These are phyloP conservation scores for Geoglossum cookeanum DNA, from an alignment of 2,329 filamentous ascomycete genomes.

Conservation along the genomic window DNA sequence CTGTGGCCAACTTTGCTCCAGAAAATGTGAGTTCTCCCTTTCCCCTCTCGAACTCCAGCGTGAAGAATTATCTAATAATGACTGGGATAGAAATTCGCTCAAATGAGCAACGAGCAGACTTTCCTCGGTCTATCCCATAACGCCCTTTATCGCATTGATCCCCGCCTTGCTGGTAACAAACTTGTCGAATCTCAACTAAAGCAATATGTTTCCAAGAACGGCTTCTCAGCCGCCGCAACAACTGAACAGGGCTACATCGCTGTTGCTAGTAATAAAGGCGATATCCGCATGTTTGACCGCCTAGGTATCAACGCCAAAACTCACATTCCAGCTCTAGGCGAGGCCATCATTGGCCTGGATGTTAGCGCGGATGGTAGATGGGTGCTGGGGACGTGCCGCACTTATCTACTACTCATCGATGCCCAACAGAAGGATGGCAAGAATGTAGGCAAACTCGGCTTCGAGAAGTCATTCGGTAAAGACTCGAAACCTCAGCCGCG, in stretches of 20 bases:
- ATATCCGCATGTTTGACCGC: conserved; percentile 89
- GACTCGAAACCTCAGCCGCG: conserved; percentile 86
- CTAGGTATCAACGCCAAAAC: conserved; percentile 96
- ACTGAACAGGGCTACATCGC: conserved; percentile 95
- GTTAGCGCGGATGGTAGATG: conserved; percentile 90
- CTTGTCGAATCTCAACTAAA: conserved; percentile 85
- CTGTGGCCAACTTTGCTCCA: conserved; percentile 76
- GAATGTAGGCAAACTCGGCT: conserved; percentile 95
- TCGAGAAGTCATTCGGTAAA: conserved; percentile 82
- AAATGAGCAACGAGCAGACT: conserved; percentile 89
- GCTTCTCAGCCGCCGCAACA: conserved; percentile 84
- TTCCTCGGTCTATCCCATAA: conserved; percentile 89
- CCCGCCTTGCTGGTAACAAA: conserved; percentile 75
- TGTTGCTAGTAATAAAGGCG: conserved; percentile 92
- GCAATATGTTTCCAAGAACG: conserved; percentile 92
- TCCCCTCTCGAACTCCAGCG: neutral
- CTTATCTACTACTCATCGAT: conserved; percentile 87
- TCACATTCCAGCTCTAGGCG: conserved; percentile 83
- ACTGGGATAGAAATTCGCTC: conserved; percentile 58
- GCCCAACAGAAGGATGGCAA: conserved; percentile 80
- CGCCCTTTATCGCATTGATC: conserved; percentile 83
- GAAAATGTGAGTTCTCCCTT: conserved; percentile 43
- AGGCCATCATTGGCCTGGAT: conserved; percentile 86
- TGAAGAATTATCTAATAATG: neutral
- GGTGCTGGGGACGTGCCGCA: conserved; percentile 85